A percentile compares a stretch with the other conserved stretches of the same genome.
Evolutionary conservation across 805 yeast species (phyloP).

Genomic region (Candida xyloterini): DNA sequence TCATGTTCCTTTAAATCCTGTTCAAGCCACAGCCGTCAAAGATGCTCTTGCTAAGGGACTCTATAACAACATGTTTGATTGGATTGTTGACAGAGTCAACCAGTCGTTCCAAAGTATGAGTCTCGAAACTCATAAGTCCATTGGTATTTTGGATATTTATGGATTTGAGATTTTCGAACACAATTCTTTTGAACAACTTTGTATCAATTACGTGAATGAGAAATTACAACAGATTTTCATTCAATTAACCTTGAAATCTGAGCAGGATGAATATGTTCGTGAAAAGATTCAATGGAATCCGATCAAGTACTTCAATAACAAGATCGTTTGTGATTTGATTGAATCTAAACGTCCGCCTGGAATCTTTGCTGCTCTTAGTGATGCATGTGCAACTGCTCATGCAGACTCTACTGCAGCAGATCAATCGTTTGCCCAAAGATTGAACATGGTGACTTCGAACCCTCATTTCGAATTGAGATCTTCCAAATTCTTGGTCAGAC

Average conservation of each 20-base stretch:
- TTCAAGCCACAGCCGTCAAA: constrained; percentile 91
- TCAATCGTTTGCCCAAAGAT: constrained; percentile 89
- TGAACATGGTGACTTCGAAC: constrained; percentile 76
- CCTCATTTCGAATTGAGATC: constrained; percentile 88
- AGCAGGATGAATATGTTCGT: constrained; percentile 94
- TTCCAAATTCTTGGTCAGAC: constrained; percentile 84
- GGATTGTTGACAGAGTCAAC: constrained; percentile 94
- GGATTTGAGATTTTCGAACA: constrained; percentile 96
- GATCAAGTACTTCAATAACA: constrained; percentile 91
- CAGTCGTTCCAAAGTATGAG: constrained; percentile 58
- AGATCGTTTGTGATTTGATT: constrained; percentile 93
- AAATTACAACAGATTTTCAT: constrained; percentile 95
- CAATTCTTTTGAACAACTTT: constrained; percentile 91
- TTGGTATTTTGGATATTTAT: constrained; percentile 92
- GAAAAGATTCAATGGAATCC: constrained; percentile 98
- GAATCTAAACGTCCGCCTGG: constrained; percentile 96
- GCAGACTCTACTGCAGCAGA: constrained; percentile 97
- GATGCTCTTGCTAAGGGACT: constrained; percentile 95
- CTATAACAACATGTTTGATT: constrained; percentile 88
- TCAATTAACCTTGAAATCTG: constrained; percentile 91
- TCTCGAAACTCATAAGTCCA: constrained; percentile 51
- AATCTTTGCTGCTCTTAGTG: constrained; percentile 91
- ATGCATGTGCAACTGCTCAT: constrained; percentile 97
- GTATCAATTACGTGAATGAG: constrained; percentile 94
- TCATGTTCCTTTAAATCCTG: constrained; percentile 87